Evolutionary conservation across 2,329 filamentous ascomycete species (phyloP), one percentile per base, ranked within the genome.

Genomic region (Ophiocordyceps camponoti-saundersi): DNA sequence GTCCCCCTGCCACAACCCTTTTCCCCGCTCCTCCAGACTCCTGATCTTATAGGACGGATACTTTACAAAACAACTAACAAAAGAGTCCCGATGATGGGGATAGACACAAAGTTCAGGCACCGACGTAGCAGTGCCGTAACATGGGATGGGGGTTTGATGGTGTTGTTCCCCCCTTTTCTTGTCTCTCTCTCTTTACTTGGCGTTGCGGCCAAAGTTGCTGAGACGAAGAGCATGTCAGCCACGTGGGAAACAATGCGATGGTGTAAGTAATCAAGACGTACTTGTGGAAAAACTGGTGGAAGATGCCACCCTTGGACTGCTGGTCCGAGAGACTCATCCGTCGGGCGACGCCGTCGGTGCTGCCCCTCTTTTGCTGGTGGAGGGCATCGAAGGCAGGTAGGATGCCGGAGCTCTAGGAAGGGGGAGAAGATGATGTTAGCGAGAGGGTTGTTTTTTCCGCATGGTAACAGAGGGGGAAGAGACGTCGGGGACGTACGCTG

Each of bases 281-380:
- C 74, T 69, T 75, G 53, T 75, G 67, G 70, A 76, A 79, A 63
- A 77, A 67, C 50, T 68, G 64, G 47, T 70, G 71, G 46, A 78
- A 61, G 51, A 77, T 60, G 40, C 73, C 73, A 1, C 66, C 56
- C 45, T 65, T 59, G 15, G 64, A 65, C 49, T 67, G 66, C 56
- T 78, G 74, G 48, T 79, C 75, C 29, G 65, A 65, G 53, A 78
- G 62, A 55, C 72, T 76, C 55, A 72, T 67, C 6, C 75, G 71
- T 15, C 74, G 69, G n/a, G 69, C 67, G 2, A 48, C 53, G 22
- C 69, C 66, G 48, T 69, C 64, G 44, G 61, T 61, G 20, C 16
- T 16, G 16, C 36, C 36, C 12, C 72, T 68, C 60, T 75, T 77
- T 48, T 72, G 67, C 50, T 69, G 65, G 44, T 68, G 62, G 2